Conservation (phyloP, 1,284 basidiomycete species). For the Boletus hoseneyae region DNA sequence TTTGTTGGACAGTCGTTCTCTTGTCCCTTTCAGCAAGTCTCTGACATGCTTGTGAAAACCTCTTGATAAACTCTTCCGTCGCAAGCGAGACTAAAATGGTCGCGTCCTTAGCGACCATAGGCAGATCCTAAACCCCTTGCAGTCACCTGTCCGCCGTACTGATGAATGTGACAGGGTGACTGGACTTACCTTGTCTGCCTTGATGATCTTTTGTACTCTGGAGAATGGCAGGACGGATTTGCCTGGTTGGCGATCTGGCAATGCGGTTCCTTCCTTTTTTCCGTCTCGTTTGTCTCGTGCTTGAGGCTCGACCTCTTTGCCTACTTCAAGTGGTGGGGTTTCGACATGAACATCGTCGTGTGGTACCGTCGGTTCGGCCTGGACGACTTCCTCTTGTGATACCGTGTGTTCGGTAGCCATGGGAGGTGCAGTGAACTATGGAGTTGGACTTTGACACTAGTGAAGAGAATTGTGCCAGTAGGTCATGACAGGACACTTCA, state of each 20-base stretch:
- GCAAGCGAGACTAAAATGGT: conserved; percentile 70
- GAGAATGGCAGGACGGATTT: conserved; percentile 67
- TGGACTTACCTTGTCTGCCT: conserved; percentile 66
- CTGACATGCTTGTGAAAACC: conserved; percentile 58
- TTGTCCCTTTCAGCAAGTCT: conserved; percentile 60
- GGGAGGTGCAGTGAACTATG: neutral
- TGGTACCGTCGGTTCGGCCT: conserved; percentile 3
- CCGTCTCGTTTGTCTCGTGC: conserved; percentile 17
- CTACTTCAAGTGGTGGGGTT: neutral
- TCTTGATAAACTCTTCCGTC: conserved; percentile 74
- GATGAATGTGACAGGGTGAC: neutral
- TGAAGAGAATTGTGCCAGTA: neutral
- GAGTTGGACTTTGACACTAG: neutral
- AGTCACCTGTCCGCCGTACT: conserved; percentile 4
- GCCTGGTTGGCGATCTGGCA: conserved; percentile 46
- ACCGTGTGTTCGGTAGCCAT: conserved; percentile 19
- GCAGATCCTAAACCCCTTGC: conserved; percentile 54
- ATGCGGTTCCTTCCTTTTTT: conserved; percentile 20
- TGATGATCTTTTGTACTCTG: conserved; percentile 75
- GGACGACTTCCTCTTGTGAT: conserved; percentile 9
- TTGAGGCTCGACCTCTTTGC: conserved; percentile 9
- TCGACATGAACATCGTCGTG: conserved; percentile 17
- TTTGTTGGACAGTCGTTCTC: conserved; percentile 63
- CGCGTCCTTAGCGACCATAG: conserved; percentile 69
- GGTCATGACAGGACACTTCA: conserved; percentile 4